A percentile compares a stretch with the other conserved stretches of the same genome.
Evolutionary conservation across 495 filamentous ascomycete genomes (phyloP).

Genomic region (Poronia punctata): DNA sequence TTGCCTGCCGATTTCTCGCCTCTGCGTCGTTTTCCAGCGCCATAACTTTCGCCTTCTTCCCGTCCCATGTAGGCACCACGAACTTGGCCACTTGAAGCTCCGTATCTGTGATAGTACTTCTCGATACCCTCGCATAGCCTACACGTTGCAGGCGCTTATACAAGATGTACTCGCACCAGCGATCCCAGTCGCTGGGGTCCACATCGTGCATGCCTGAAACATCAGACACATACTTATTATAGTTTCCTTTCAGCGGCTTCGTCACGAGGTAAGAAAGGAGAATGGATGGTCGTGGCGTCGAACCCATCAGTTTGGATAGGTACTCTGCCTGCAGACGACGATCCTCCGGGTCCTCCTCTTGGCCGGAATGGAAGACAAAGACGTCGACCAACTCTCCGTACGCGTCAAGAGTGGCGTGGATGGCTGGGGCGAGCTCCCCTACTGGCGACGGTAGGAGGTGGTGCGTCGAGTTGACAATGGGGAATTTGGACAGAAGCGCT

Average conservation of each 20-base stretch:
- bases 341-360: constrained; percentile 96
- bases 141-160: constrained; percentile 83
- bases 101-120: constrained; percentile 92
- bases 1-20: constrained; percentile 32
- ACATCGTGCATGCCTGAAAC: constrained; percentile 90
- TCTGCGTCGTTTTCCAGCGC: constrained; percentile 18
- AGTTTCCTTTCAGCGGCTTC: constrained; percentile 85
- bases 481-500: constrained; percentile 92
- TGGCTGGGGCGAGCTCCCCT: constrained; percentile 92
- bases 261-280: constrained; percentile 90
- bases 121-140: constrained; percentile 83
- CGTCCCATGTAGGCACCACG: constrained; percentile 65
- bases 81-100: constrained; percentile 98
- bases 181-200: constrained; percentile 86
- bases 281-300: constrained; percentile 70
- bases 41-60: constrained; percentile 44
- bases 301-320: constrained; percentile 81
- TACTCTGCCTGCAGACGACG: constrained; percentile 83
- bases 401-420: constrained; percentile 88
- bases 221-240: constrained; percentile 91
- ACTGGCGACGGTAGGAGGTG: constrained; percentile 89
- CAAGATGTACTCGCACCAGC: constrained; percentile 99
- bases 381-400: constrained; percentile 90
- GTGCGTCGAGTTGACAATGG: constrained; percentile 94
- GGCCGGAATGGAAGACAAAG: constrained; percentile 97